Evolutionary conservation across 2,329 filamentous ascomycete species (phyloP), one percentile per base, ranked within the genome.

Genomic region (Fusarium annulatum): DNA sequence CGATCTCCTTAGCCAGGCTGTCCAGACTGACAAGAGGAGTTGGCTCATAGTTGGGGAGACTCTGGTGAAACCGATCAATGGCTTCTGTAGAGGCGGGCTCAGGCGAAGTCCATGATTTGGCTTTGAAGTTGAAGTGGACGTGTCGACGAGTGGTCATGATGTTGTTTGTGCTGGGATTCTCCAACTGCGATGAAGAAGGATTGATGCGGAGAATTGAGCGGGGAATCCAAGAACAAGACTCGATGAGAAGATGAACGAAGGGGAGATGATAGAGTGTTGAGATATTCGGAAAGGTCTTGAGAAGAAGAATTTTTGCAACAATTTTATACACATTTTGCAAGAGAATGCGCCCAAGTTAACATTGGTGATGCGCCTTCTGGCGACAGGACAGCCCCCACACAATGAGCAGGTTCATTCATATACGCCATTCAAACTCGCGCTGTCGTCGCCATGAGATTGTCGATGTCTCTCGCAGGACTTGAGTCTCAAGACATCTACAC

Each of bases 1-100:
- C 88, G 0, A 94, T 80, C 19, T 90, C 85, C 5, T 82, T 73
- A 0, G 92, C 91, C 2, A 94, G 71, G 0, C 81, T 75, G 0
- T 86, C 82, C 0, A 94, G 83, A 1, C 83, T 73, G 21, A 80
- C 64, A 1, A 94, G 83, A 7, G 86, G 86, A 0, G 91, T 93
- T 12, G 82, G 80, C 9, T 81, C 77, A 76, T 91, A 93, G 43
- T 83, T 80, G 3, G 90, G 90, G 3, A 94, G 84, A 3, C 81
- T 83, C 36, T 82, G 77, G 75, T 94, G 92, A 79, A 93, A 92
- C 6, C 53, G 56, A n/a, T 76, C 69, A 7, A 77, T 73, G 12
- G 71, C 59, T 43, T 74, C 69, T 4, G 53, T 9, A 1, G 72
- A 57, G 5, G 60, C 43, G 18, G 67, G 18, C 7, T 68, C 39